Base-by-base conservation (phyloP, 2,329 filamentous ascomycete genomes). In the Penicillium sp. region DNA sequence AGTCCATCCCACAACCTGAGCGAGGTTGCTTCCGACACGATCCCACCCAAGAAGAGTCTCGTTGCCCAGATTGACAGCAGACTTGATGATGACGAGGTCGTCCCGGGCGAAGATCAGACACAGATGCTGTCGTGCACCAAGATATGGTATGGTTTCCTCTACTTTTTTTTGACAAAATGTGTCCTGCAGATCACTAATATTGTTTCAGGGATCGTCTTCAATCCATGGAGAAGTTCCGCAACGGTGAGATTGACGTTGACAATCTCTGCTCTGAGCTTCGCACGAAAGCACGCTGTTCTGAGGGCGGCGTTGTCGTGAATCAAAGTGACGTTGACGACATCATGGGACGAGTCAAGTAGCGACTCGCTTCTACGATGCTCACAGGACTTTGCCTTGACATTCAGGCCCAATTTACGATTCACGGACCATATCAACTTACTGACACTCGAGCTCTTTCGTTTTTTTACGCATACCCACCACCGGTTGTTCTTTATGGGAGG, bases 201-300 rank as follows among this genome's bases (percentile, higher is more conserved):
- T n/a, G 7, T 37, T 9, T 30, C 65, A 96, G 92, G 93, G 90
- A 95, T 71, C 89, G 89, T 72, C 73, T 96, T 18, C 89, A 95
- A 74, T 82, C 80, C 30, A 95, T 90, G 69, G 85, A 89, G 52
- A 90, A 87, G 67, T 93, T 95, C 60, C 87, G 91, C 65, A 88
- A 82, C 50, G 91, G 91, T 60, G 91, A 95, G 60, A 89, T 97
- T 57, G 93, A 99, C 59, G 86, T 99, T 41, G 93, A 99, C 65
- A 84, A 86, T 29, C 80, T 99, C 19, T 99, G 93, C 74, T 87
- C 87, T 4, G 91, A 99, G 67, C 81, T 99, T 12, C 88, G 92
- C 57, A 88, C 91, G 68, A 99, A 99, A 75, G 93, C 93, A 50
- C 93, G 92, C 66, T 99, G 93, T 70, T 95, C 90, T 0, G 75